These are phyloP conservation scores for Thermoascus crustaceus DNA, from an alignment of 2,329 filamentous ascomycete species.

Conservation along the genomic window DNA sequence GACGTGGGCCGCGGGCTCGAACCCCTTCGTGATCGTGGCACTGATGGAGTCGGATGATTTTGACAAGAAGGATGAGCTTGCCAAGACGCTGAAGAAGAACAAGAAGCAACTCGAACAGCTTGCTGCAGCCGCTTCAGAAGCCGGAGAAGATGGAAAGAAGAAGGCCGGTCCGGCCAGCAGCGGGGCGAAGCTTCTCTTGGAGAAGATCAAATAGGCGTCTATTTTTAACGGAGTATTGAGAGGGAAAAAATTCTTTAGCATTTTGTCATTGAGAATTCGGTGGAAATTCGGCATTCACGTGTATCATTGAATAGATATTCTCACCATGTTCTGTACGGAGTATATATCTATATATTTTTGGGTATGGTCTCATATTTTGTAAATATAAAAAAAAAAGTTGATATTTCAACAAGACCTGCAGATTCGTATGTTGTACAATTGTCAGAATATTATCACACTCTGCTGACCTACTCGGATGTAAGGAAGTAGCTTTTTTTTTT, in stretches of 20 bases:
- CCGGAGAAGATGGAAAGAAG: conserved; percentile 35
- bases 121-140: conserved; percentile 49
- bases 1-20: conserved; percentile 77
- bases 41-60: conserved; percentile 71
- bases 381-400: no score
- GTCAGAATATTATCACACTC: no score
- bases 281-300: no score
- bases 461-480: no score
- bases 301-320: no score
- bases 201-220: conserved; percentile 25
- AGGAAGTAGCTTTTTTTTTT: no score
- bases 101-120: conserved; percentile 57
- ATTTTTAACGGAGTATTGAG: neutral
- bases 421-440: no score
- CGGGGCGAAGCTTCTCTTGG: conserved; percentile 34
- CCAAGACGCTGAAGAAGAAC: conserved; percentile 62
- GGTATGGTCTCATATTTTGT: no score
- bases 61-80: conserved; percentile 55
- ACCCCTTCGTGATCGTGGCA: conserved; percentile 77
- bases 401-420: no score
- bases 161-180: conserved; percentile 37
- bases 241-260: neutral
- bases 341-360: no score
- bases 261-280: neutral
- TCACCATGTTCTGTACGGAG: no score